Conservation (phyloP, 768 basidiomycete genomes). For the Lactarius sp. region DNA sequence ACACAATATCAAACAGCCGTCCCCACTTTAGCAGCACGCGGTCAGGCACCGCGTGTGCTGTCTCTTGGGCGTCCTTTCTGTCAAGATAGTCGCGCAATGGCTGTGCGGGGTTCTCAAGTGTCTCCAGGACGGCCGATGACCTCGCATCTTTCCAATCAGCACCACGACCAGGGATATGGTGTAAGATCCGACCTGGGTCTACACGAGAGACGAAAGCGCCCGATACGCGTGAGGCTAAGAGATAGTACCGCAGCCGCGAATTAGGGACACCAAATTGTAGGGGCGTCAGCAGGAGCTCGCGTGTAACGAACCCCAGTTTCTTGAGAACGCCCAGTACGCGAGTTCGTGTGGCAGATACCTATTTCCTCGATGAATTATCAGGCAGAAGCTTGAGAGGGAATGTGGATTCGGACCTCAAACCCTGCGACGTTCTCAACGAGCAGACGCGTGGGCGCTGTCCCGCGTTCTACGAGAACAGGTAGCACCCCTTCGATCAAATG, state of each 20-base stretch:
- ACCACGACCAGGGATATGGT: conserved; percentile 50
- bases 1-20: conserved; percentile 72
- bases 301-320: conserved; percentile 49
- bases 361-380: background rate
- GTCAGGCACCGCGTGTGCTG: conserved; percentile 44
- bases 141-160: conserved; percentile 42
- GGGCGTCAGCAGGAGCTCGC: conserved; percentile 68
- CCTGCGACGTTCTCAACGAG: conserved; percentile 81
- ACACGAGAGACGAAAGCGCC: conserved; percentile 34
- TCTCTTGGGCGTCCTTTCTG: conserved; percentile 12
- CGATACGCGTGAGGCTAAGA: conserved; percentile 56
- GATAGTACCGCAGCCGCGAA: conserved; percentile 75
- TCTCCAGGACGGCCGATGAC: conserved; percentile 14
- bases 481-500: conserved; percentile 61
- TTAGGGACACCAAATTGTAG: conserved; percentile 79
- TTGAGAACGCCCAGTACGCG: conserved; percentile 49
- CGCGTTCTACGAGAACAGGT: conserved; percentile 45
- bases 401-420: conserved; percentile 54
- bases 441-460: conserved; percentile 51
- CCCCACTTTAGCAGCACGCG: conserved; percentile 71
- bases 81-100: conserved; percentile 43
- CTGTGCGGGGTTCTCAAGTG: conserved; percentile 8
- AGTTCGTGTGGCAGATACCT: conserved; percentile 63
- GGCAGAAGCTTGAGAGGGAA: background rate
- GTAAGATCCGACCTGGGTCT: conserved; percentile 35